Evolutionary conservation across 2,329 filamentous ascomycete species (phyloP), one percentile per base, ranked within the genome.

Genomic region (Neonectria sp.): DNA sequence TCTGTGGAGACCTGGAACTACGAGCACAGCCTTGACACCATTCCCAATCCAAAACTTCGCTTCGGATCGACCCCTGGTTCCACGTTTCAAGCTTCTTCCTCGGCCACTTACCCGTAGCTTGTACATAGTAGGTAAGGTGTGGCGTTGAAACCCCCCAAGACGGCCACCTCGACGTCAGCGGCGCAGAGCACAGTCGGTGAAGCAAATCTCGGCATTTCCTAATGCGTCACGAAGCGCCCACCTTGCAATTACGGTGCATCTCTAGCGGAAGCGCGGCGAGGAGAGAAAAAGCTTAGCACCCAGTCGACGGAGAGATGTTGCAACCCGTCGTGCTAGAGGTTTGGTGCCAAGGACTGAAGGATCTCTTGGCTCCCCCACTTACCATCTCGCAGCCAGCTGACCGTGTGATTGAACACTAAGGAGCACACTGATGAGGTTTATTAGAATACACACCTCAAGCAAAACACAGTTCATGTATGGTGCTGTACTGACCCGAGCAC

Each of bases 101-200:
- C n/a, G 40, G 40, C 17, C 40, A 37, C 24, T 61, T 11, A 25
- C n/a, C 52, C 59, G 59, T 5, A 15, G 51, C 21, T 21, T 21
- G 21, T 21, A 21, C 21, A 21, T 21, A 21, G 21, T 21, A 21
- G 21, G 37, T 27, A 27, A 53, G n/a, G 2, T 21, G 24, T 40
- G 51, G 51, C 27, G 27, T 29, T 49, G 49, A 40, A 51, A n/a
- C 27, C 33, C 27, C 33, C 40, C 27, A 37, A 3, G 11, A 43
- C n/a, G 21, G 13, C 45, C 25, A 61, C 52, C 43, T 58, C 52
- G 35, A 40, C 33, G 55, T 53, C 55, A 46, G 53, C 35, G 60
- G 60, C 60, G 60, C 53, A 40, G 29, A 17, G 17, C 29, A 25
- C 17, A 31, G 37, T 48, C 40, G 17, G 27, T 48, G 37, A 43